Base-by-base conservation (phyloP, 2,329 filamentous ascomycete genomes). In the Epichloe scottii region DNA sequence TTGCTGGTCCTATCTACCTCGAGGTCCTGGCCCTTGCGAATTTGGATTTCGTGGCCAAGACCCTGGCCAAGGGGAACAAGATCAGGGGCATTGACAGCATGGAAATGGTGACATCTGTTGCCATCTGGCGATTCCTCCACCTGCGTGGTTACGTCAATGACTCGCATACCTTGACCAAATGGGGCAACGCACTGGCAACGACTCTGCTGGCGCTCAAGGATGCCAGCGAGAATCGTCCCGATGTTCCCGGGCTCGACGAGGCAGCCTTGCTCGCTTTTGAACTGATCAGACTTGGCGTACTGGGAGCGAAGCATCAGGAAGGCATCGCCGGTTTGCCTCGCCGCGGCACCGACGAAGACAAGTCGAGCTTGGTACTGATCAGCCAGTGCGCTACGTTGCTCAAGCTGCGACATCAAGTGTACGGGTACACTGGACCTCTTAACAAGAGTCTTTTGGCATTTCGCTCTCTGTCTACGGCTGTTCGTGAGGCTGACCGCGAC, bases 341-440 rank as follows among this genome's bases (percentile, higher is more conserved):
- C 53, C 77, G 75, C 57, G 75, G 75, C 42, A 69, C 65, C 63
- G 86, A 86, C 4, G 81, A 87, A 40, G 89, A 95, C 57, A 89
- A 87, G 64, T 75, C 78, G 34, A 85, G 84, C 60, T 82, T 89
- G 43, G 77, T 93, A 51, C 76, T 98, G 43, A 82, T 97, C 60
- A 93, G 89, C 58, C 85, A 93, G 39, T 85, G 90, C 54, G 87
- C 90, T 14, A 89, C 87, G 49, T 74, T 97, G 52, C 79, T 89
- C 48, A 88, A 86, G 62, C 75, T 97, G 55, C 81, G 83, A 34
- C 93, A 98, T 65, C 79, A 87, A 59, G 76, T 79, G 3, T 90
- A 91, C 58, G 93, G 93, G 33, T 98, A 96, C 68, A 96, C 91
- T 2, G 93, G 93, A 0, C 91, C 93, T 1, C 76, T 98, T 1